These are phyloP conservation scores for Oleoguttula mirabilis DNA, from an alignment of 495 filamentous ascomycete genomes.

Conservation along the genomic window DNA sequence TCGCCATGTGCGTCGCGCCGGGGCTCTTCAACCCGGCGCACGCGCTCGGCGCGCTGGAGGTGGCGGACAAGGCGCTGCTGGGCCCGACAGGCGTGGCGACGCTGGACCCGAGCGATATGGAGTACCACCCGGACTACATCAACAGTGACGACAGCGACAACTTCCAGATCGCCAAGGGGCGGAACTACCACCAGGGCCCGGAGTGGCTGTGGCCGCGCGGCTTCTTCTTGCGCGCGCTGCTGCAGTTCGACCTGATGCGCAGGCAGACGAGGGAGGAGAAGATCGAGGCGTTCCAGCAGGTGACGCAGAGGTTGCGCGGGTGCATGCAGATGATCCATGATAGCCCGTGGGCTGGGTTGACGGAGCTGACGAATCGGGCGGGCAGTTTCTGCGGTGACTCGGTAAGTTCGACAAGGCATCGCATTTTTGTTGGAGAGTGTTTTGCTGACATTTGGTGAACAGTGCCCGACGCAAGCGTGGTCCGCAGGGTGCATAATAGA, in stretches of 20 bases:
- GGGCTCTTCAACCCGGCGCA: conserved; percentile 68
- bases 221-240: conserved; percentile 80
- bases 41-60: conserved; percentile 62
- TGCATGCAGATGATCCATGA: conserved; percentile 68
- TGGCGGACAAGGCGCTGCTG: conserved; percentile 64
- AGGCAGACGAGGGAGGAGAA: conserved; percentile 51
- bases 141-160: conserved; percentile 87
- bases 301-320: conserved; percentile 66
- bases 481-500: conserved; percentile 88
- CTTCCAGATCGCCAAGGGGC: conserved; percentile 80
- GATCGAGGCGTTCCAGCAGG: conserved; percentile 85
- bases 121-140: conserved; percentile 87
- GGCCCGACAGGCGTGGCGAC: conserved; percentile 94
- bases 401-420: conserved; percentile 50
- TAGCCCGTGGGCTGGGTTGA: conserved; percentile 80
- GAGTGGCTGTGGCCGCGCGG: conserved; percentile 99
- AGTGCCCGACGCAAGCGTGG: conserved; percentile 93
- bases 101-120: conserved; percentile 78
- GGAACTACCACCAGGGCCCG: conserved; percentile 96
- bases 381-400: conserved; percentile 79
- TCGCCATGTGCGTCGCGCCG: conserved; percentile 89
- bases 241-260: conserved; percentile 77
- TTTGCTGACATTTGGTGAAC: conserved; percentile 21
- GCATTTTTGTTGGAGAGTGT: background rate
- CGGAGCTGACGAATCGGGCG: conserved; percentile 84